Evolutionary conservation across 495 filamentous ascomycete genomes (phyloP).

Genomic region (Penicillium nucicola): DNA sequence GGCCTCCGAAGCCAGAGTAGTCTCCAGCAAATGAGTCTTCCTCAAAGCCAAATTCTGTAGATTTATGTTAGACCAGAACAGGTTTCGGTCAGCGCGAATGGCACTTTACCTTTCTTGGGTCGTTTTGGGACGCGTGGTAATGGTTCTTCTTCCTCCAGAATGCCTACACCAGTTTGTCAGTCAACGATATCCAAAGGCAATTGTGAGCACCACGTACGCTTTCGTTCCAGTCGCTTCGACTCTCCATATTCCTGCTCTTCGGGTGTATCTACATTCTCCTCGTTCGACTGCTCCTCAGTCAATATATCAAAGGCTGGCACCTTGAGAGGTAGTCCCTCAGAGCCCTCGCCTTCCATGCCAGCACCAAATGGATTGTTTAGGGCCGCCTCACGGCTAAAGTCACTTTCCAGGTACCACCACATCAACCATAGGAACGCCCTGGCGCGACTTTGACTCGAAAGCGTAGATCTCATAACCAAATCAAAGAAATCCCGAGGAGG

Average conservation of each 20-base stretch:
- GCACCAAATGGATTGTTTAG: conserved; percentile 85
- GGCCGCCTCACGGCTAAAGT: conserved; percentile 80
- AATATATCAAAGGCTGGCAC: conserved; percentile 78
- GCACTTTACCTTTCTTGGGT: conserved; percentile 48
- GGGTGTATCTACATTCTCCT: conserved; percentile 86
- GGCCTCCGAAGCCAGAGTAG: conserved; percentile 32
- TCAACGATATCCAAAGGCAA: not conserved
- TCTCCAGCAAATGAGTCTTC: conserved; percentile 35
- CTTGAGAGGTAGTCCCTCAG: conserved; percentile 67
- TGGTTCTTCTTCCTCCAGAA: conserved; percentile 63
- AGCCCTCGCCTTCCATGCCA: conserved; percentile 60
- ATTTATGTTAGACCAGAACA: not conserved
- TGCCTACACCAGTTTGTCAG: conserved; percentile 28
- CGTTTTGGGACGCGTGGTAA: conserved; percentile 55
- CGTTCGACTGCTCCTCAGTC: conserved; percentile 68
- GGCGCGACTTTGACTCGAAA: conserved; percentile 80
- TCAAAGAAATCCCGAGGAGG: conserved; percentile 89
- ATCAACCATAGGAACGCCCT: conserved; percentile 94
- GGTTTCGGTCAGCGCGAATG: not conserved
- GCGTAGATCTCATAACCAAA: conserved; percentile 82
- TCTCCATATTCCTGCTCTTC: conserved; percentile 86
- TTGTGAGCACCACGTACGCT: conserved; percentile 47
- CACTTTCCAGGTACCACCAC: conserved; percentile 99
- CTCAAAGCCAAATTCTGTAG: conserved; percentile 33
- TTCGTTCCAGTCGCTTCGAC: conserved; percentile 77